Evolutionary conservation across 257 asterid species (phyloP).

Genomic region (Gardenia jasminoides): DNA sequence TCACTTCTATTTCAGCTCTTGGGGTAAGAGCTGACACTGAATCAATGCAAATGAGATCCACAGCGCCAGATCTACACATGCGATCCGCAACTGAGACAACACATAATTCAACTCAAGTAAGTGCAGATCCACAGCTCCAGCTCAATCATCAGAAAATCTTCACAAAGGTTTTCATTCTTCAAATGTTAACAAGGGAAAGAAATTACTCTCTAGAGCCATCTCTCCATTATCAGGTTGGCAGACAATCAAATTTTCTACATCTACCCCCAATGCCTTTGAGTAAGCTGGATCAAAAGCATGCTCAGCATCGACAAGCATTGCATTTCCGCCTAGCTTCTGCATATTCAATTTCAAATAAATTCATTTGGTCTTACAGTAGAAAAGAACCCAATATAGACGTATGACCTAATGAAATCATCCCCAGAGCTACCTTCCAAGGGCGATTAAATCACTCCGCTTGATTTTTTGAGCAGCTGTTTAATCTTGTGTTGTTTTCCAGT

Average conservation of each 20-base stretch:
- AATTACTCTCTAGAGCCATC: conserved; percentile 96
- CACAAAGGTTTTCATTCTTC: not conserved
- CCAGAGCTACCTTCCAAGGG: not conserved
- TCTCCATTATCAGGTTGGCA: conserved; percentile 99
- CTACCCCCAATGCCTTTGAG: conserved; percentile 92
- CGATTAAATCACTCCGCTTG: not conserved
- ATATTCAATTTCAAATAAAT: conserved; percentile 24
- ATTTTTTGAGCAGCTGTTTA: not conserved
- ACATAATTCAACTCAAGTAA: conserved; percentile 11
- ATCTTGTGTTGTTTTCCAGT: not conserved
- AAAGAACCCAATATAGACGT: conserved; percentile 1
- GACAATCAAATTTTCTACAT: conserved; percentile 94
- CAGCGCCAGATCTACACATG: conserved; percentile 97
- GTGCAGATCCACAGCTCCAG: not conserved
- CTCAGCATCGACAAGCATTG: conserved; percentile 99
- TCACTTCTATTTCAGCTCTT: conserved; percentile 96
- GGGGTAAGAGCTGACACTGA: conserved; percentile 99
- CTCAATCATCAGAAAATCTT: conserved; percentile 17
- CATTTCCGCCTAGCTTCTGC: conserved; percentile 97
- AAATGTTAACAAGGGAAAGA: conserved; percentile 28
- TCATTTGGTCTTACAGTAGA: conserved; percentile 21
- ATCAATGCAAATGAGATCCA: conserved; percentile 96
- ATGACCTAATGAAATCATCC: not conserved
- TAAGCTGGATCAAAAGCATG: conserved; percentile 99
- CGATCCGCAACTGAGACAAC: conserved; percentile 88